Evolutionary conservation across 805 yeast species (phyloP), one percentile per base, ranked within the genome.

Genomic region (Candida caryicola): DNA sequence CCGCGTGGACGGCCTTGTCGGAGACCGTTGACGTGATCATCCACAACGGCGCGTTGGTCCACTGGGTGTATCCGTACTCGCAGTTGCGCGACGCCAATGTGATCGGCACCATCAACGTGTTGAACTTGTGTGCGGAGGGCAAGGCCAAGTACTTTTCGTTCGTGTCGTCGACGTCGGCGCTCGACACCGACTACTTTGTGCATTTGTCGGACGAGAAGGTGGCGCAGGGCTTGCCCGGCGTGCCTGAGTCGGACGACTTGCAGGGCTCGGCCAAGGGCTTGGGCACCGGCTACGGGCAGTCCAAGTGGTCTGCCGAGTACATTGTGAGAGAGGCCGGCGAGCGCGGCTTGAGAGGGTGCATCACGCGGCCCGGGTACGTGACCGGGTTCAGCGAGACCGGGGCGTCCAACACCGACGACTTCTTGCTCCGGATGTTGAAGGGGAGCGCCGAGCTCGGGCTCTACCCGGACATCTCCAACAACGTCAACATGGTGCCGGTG

Each of bases 31-130:
- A 95, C 60, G 82, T 82, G 3, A 81, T 93, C 36, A 77, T 93
- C 45, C 99, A 93, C 62, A 93, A 93, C 52, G 99, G 98, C 69
- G 99, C 99, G 13, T 72, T 90, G 45, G 99, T 93, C 27, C 99
- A 93, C 62, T 93, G 99, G 99, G 96, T 90, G 2, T 93, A 85
- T 60, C 98, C 99, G 18, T 93, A 93, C 64, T 67, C 83, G 33
- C 86, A 85, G 48, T 71, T 93, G 54, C 79, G 98, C 52, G 96
- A 87, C 49, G 93, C 98, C 23, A 93, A 93, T 56, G 99, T 95
- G 23, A 66, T 90, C 41, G 81, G 95, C 31, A 85, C 98, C 0
- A 64, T 91, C 42, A 85, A 90, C 53, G 87, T 89, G 7, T 69
- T 93, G 76, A 80, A 80, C 55, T 63, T 90, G 51, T 82, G 93